Base-by-base conservation (phyloP, 2,329 filamentous ascomycete species). In the Diaporthe nobilis region DNA sequence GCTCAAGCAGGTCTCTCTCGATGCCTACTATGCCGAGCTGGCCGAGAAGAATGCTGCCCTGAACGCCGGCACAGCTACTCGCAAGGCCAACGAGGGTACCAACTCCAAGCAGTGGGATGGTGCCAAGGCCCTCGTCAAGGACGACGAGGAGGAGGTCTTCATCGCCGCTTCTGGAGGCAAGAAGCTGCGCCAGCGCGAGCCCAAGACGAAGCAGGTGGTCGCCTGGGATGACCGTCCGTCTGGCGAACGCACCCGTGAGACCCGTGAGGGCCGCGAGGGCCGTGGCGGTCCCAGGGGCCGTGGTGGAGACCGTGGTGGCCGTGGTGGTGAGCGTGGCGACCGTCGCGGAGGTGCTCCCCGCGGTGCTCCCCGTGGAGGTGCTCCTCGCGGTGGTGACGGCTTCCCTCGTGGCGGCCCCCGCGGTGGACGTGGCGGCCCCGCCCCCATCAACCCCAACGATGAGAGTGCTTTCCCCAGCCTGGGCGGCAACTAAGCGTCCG, bases 81-180 rank as follows among this genome's bases (percentile, higher is more conserved):
- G 97, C 88, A 92, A 95, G 89, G 88, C 96, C 86, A 98, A 98
- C 90, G 96, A 98, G 89, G 96, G 96, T 83, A 91, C 89, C 82
- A 31, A 44, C 60, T 31, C 25, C 60, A 65, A 65, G 60, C 97
- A 98, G 91, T 98, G 96, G 94, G 94, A 94, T 82, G 89, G 90
- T 82, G 95, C 95, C 84, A 97, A 96, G 89, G 83, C 90, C 76
- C 87, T 94, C 75, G 84, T 87, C 83, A 93, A 93, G 85, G 88
- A 92, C 28, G 90, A 92, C 17, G 90, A 91, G 73, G 92, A 95
- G 81, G 92, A 94, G 37, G 37, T 39, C 81, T 98, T 94, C 91
- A 93, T 98, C 83, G 87, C 93, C 82, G 92, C 90, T 81, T 85
- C 90, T 79, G 89, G 88, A 78, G 93, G 93, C 87, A 98, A 98